Percentiles rank a stretch among this genome's conserved stretches.
phyloP scores from a whole-genome alignment of 345 rosid genomes.

The Salix udensis region DNA sequence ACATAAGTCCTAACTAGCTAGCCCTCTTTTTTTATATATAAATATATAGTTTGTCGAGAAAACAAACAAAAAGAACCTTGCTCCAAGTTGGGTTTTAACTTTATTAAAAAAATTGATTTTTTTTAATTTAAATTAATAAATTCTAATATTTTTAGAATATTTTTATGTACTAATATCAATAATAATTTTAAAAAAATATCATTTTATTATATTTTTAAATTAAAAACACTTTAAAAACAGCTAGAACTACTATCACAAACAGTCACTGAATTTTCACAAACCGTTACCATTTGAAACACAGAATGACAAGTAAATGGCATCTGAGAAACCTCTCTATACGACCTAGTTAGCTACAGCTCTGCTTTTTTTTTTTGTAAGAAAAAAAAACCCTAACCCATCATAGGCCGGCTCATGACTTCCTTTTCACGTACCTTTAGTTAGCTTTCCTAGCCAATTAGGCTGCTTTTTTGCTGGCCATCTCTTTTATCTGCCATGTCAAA shows the following conservation, averaged over 20 bases:
- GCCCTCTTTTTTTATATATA: not conserved
- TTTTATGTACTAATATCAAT: too few relatives aligned
- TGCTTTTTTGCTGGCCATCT: not conserved
- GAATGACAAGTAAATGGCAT: slow-evolving; percentile 45
- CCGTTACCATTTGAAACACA: slow-evolving; percentile 50
- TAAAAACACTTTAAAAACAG: too few relatives aligned
- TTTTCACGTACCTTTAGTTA: slow-evolving; percentile 18
- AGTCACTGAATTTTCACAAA: slow-evolving; percentile 20
- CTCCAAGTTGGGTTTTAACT: too few relatives aligned
- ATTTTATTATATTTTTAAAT: too few relatives aligned
- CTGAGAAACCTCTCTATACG: not conserved
- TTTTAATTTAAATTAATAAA: too few relatives aligned
- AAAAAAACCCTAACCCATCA: slow-evolving; percentile 22
- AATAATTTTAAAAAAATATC: too few relatives aligned
- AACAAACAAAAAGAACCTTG: not conserved
- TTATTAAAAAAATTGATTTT: too few relatives aligned
- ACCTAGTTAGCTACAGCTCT: not conserved
- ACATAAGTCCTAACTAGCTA: not conserved
- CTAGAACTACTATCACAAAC: too few relatives aligned
- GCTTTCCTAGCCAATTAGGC: slow-evolving; percentile 38
- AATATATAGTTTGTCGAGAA: not conserved
- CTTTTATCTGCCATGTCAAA: slow-evolving; percentile 7
- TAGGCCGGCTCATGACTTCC: slow-evolving; percentile 61
- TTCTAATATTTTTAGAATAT: too few relatives aligned
- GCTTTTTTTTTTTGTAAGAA: not conserved